Evolutionary conservation across 495 filamentous ascomycete genomes (phyloP), one percentile per base, ranked within the genome.

Genomic region (Penicillium chermesinum): DNA sequence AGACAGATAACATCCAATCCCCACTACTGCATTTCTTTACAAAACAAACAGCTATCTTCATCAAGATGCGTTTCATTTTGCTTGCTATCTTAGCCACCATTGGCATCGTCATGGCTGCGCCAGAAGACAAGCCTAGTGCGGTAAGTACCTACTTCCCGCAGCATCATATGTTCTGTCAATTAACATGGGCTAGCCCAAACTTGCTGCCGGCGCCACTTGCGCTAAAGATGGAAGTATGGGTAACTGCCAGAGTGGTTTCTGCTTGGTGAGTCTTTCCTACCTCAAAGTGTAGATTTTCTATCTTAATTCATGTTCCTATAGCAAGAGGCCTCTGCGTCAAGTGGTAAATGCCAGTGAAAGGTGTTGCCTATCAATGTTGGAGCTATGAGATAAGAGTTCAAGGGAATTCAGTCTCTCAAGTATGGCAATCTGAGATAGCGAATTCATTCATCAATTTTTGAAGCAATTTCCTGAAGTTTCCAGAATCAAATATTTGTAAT

Each of bases 191-290:
- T 20, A 36, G 14, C 16, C 2, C 32, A 15, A 46, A 34, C 13
- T 46, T 16, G 17, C 44, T 16, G 33, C 10, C 10, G 44, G 44
- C 9, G 19, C 18, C 38, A 34, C 44, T n/a, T 46, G 44, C 10
- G 30, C 21, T 12, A 16, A 46, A 19, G 44, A 46, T 21, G 44
- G 44, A 27, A 46, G 44, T 14, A 46, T 46, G 19, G 44, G 44
- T 15, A 16, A 22, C 14, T 46, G 44, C 16, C 17, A 18, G 27
- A 46, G 44, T 38, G 22, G 25, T n/a, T 46, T 46, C 34, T 46
- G 44, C n/a, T 20, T 46, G 44, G 44, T 46, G 19, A 9, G 44
- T 43, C n/a, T n/a, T 2, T 18, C 5, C n/a, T n/a, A n/a, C n/a
- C n/a, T n/a, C 6, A 37, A 37, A 17, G 35, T 13, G 6, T 37